phyloP scores from a whole-genome alignment of 164 flowering plant species.

The Magnolia kwangsiensis region DNA sequence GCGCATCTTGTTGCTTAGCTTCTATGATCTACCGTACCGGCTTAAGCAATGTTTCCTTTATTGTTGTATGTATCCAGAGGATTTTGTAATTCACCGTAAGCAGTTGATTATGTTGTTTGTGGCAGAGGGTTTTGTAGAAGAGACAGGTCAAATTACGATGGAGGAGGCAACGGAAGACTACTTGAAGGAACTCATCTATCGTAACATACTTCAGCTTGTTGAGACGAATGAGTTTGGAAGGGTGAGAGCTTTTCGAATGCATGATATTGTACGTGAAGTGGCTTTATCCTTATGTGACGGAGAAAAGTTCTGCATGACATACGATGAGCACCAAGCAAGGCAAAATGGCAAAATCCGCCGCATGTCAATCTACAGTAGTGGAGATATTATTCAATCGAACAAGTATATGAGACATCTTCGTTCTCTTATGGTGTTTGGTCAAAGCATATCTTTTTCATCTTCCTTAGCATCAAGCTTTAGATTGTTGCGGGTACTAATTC shows the following conservation, averaged over 20 bases:
- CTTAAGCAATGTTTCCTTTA: slow-evolving; percentile 25
- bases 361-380: slow-evolving; percentile 2
- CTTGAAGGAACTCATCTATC: slow-evolving; percentile 7
- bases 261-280: slow-evolving; percentile 20
- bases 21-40: slow-evolving; percentile 10
- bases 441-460: too few relatives aligned
- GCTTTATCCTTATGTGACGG: slow-evolving; percentile 1
- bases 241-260: slow-evolving; percentile 3
- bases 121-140: slow-evolving; percentile 22
- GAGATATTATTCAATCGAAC: neutral
- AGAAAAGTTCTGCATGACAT: neutral
- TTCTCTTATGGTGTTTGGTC: neutral
- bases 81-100: slow-evolving; percentile 7
- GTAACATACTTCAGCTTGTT: slow-evolving; percentile 12
- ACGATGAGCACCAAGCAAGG: neutral
- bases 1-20: slow-evolving; percentile 8
- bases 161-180: slow-evolving; percentile 10
- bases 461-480: neutral
- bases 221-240: neutral
- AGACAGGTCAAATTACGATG: neutral
- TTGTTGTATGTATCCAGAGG: slow-evolving; percentile 21
- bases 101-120: slow-evolving; percentile 22
- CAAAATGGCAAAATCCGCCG: neutral
- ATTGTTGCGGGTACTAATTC: neutral
- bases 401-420: neutral